Percentiles rank a stretch among this genome's conserved stretches.
These are phyloP conservation scores for Psilocybe cyanescens DNA, from an alignment of 768 basidiomycete genomes.

Conservation along the genomic window DNA sequence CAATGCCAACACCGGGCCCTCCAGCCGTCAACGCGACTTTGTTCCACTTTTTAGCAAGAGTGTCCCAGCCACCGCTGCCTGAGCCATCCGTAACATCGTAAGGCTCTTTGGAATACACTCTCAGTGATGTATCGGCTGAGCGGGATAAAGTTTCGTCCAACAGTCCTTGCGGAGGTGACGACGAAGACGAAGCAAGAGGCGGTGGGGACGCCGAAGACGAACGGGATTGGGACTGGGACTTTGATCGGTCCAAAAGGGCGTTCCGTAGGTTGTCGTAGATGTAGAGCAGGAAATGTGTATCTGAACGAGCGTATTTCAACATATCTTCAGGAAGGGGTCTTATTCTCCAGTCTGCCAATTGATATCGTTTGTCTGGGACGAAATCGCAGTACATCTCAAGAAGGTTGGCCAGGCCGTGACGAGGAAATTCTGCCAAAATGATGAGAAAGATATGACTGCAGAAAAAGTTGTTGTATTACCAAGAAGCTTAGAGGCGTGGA, in stretches of 20 bases:
- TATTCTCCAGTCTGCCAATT: conserved; percentile 97
- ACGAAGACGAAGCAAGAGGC: conserved; percentile 24
- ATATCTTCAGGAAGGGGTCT: conserved; percentile 84
- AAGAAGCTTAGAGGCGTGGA: conserved; percentile 87
- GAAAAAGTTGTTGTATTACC: conserved; percentile 40
- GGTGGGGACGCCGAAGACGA: conserved; percentile 25
- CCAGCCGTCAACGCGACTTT: conserved; percentile 53
- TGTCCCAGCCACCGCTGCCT: conserved; percentile 79
- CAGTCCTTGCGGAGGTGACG: conserved; percentile 37
- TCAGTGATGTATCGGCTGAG: conserved; percentile 78
- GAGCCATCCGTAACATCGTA: conserved; percentile 70
- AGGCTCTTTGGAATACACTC: conserved; percentile 66
- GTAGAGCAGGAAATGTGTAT: conserved; percentile 94
- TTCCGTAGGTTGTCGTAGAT: conserved; percentile 92
- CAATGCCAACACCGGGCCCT: conserved; percentile 36
- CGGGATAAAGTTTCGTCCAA: conserved; percentile 69
- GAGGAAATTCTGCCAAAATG: conserved; percentile 65
- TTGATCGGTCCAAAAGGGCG: conserved; percentile 77
- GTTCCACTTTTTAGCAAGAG: conserved; percentile 83
- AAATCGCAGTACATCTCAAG: conserved; percentile 91
- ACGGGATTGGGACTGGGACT: conserved; percentile 43
- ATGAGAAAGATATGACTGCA: not conserved
- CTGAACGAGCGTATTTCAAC: conserved; percentile 91
- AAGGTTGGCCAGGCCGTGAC: conserved; percentile 82
- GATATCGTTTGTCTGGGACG: conserved; percentile 92